A percentile compares a stretch with the other conserved stretches of the same genome.
Conservation (phyloP, 1,284 basidiomycete genomes). For the Microbotryum scabiosae region DNA sequence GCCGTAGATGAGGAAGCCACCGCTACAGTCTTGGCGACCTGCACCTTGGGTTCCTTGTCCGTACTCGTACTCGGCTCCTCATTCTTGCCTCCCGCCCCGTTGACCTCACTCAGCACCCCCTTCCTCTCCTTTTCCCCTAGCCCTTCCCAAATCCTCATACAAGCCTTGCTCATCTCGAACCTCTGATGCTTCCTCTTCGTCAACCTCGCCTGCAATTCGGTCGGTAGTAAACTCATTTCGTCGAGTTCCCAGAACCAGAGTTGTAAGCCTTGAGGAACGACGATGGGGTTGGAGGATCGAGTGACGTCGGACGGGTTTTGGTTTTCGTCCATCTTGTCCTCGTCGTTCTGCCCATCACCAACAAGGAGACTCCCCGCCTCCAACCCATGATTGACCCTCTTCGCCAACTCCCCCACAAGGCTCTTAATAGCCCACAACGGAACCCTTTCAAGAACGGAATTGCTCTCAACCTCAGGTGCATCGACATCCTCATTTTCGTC, state of each 20-base stretch:
- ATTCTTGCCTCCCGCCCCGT: constrained; percentile 5
- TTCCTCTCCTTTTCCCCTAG: background rate
- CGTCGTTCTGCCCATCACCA: background rate
- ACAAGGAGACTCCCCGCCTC: background rate
- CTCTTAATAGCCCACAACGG: background rate
- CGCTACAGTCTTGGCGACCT: constrained; percentile 10
- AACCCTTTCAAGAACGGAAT: too few relatives aligned
- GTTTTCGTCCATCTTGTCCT: background rate
- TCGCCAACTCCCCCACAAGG: constrained; percentile 1
- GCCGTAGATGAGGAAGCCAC: background rate
- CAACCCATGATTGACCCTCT: constrained; percentile 25
- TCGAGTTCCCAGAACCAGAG: constrained; percentile 40
- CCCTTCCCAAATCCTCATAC: background rate
- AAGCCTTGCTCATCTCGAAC: constrained; percentile 9
- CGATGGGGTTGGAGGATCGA: background rate
- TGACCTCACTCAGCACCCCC: background rate
- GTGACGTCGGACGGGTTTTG: too few relatives aligned
- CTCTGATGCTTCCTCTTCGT: constrained; percentile 22
- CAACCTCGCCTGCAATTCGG: constrained; percentile 18
- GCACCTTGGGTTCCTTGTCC: constrained; percentile 9
- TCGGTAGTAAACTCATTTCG: constrained; percentile 9
- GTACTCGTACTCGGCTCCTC: constrained; percentile 9
- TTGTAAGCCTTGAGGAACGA: constrained; percentile 5
- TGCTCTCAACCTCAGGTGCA: too few relatives aligned
- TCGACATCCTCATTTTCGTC: too few relatives aligned